Conservation (phyloP, 495 filamentous ascomycete genomes). For the Neurospora sp. region DNA sequence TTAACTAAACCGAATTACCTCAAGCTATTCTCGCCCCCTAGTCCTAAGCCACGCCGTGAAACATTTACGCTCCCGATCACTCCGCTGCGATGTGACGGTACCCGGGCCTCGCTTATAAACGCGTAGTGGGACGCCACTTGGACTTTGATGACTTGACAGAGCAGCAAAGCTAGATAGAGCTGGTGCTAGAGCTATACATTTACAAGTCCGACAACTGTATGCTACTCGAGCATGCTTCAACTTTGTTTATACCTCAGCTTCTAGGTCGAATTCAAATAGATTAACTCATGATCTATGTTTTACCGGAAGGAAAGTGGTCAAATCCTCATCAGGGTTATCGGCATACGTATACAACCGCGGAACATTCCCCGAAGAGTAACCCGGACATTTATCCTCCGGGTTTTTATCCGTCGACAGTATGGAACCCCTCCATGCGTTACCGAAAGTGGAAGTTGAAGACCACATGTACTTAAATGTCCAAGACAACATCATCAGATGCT, state of each 20-base stretch:
- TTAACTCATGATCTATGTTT: not conserved
- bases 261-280: rapidly evolving
- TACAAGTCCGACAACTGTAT: not conserved
- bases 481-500: not conserved
- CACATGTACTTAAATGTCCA: not conserved
- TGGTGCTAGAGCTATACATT: not conserved
- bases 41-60: not conserved
- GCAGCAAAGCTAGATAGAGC: not conserved
- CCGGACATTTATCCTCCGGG: not conserved
- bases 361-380: not conserved
- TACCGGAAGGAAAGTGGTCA: not conserved
- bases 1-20: not conserved
- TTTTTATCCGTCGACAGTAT: not conserved
- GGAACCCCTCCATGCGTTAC: not conserved
- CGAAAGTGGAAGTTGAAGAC: not conserved
- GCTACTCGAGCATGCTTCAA: not conserved
- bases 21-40: not conserved
- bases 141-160: not conserved
- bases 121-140: not conserved
- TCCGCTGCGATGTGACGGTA: not conserved
- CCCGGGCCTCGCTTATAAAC: not conserved
- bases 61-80: not conserved
- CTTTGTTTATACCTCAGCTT: not conserved
- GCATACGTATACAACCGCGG: not conserved
- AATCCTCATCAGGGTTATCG: not conserved